Base-by-base conservation (phyloP, 352 stramenopile genomes). In the Phytopythium boreale region DNA sequence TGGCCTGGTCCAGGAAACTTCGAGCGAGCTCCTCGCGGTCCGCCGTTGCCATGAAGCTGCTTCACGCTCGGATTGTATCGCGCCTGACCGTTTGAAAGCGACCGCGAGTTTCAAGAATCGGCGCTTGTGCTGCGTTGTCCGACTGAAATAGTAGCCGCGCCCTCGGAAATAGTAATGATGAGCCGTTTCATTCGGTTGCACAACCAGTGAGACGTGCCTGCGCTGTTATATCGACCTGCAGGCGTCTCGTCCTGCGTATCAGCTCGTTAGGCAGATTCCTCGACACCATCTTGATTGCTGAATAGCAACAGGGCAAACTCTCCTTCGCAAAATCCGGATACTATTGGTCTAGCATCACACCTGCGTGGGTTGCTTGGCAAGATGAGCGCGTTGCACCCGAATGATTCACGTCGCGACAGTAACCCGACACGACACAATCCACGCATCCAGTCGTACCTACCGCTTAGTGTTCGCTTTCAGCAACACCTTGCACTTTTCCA, bases 391-490 rank as follows among this genome's bases (percentile, higher is more conserved):
- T 46, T n/a, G 19, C 43, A 10, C 22, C 26, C 2, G 22, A 55
- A 43, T 17, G 7, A 36, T n/a, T 60, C 50, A 49, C 24, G 11
- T 15, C 29, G 39, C 43, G 6, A 11, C 43, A 50, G 22, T 8
- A 50, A 50, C 43, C 20, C 8, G 43, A 50, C 43, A 22, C 1
- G 43, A 6, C 1, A 22, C 14, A 12, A n/a, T 46, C 50, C 39
- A 19, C 24, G 11, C 24, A 20, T 26, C 17, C 19, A 55, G 27
- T 64, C 56, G 15, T 14, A 20, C 15, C 17, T 50, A 22, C 62
- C 70, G 68, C 68, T 80, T 87, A 29, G 88, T 68, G 58, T 79
- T 85, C 39, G 79, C 69, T 77, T 92, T 90, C 22, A 88, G 56
- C 47, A 75, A 64, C 41, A 60, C 59, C 58, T 88, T 92, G 66